Evolutionary conservation across 2,329 filamentous ascomycete species (phyloP).

Genomic region (Sporothrix mexicana): DNA sequence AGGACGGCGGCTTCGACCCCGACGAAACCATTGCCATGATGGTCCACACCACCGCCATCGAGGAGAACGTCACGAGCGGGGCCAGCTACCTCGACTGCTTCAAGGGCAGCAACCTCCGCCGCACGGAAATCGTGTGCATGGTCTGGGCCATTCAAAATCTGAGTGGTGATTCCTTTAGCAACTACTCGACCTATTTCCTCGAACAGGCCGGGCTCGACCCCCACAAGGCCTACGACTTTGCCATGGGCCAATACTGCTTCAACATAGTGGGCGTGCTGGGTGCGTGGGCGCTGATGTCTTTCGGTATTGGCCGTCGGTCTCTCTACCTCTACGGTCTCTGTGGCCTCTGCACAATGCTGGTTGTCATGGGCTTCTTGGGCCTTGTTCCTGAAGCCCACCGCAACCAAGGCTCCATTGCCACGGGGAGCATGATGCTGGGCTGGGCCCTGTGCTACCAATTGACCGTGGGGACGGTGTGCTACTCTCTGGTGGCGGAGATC

Average conservation of each 20-base stretch:
- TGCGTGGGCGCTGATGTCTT: conserved; percentile 79
- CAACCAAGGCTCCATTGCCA: conserved; percentile 70
- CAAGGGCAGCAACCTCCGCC: conserved; percentile 74
- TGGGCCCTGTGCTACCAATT: conserved; percentile 86
- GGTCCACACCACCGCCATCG: conserved; percentile 83
- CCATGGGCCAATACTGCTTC: conserved; percentile 68
- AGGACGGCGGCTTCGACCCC: conserved; percentile 71
- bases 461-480: conserved; percentile 86
- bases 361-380: conserved; percentile 84
- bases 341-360: conserved; percentile 74
- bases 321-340: conserved; percentile 79
- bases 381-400: conserved; percentile 68
- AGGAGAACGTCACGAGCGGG: conserved; percentile 70
- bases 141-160: conserved; percentile 69
- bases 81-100: conserved; percentile 84
- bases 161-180: conserved; percentile 68
- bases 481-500: conserved; percentile 84
- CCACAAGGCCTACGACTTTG: conserved; percentile 62
- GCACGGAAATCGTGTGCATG: conserved; percentile 74
- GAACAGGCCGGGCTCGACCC: conserved; percentile 62
- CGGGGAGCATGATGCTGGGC: conserved; percentile 79
- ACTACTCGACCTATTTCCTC: conserved; percentile 69
- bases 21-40: conserved; percentile 92
- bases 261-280: conserved; percentile 83
- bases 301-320: conserved; percentile 74